phyloP scores from a whole-genome alignment of 441 rosid genomes.

The Raphanus hybrid region DNA sequence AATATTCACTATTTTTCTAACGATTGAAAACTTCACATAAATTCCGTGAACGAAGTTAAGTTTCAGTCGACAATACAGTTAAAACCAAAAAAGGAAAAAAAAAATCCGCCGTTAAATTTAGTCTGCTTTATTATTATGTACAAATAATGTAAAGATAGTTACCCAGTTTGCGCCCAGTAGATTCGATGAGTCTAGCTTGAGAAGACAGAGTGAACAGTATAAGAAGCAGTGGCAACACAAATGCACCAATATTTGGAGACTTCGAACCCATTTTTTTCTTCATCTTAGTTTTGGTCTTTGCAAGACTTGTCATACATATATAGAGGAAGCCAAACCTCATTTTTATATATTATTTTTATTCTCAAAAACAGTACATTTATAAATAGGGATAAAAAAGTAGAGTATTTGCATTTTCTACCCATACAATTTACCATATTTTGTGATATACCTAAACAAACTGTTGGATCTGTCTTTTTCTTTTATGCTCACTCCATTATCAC shows the following conservation, averaged over 20 bases:
- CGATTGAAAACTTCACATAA: neutral
- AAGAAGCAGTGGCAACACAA: conserved; percentile 30
- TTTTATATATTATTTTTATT: neutral
- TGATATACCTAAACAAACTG: too few relatives aligned
- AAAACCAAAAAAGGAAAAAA: neutral
- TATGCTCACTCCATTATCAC: too few relatives aligned
- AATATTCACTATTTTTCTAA: neutral
- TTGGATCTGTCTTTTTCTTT: too few relatives aligned
- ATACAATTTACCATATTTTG: too few relatives aligned
- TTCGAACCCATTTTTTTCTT: conserved; percentile 18
- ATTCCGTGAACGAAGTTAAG: neutral
- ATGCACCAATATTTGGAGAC: conserved; percentile 9
- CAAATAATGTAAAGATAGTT: neutral
- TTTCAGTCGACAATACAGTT: neutral
- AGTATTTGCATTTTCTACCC: too few relatives aligned
- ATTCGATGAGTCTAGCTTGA: conserved; percentile 28
- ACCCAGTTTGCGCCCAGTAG: conserved; percentile 32
- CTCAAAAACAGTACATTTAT: neutral
- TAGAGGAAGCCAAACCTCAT: conserved; percentile 6
- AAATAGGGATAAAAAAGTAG: neutral
- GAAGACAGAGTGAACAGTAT: conserved; percentile 24
- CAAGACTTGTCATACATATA: conserved; percentile 10
- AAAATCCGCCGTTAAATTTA: neutral
- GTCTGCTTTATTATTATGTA: neutral
- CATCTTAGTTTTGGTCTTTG: neutral